A percentile compares a stretch with the other conserved stretches of the same genome.
These are phyloP conservation scores for Malus hybrid DNA, from an alignment of 331 rosid species.

Conservation along the genomic window DNA sequence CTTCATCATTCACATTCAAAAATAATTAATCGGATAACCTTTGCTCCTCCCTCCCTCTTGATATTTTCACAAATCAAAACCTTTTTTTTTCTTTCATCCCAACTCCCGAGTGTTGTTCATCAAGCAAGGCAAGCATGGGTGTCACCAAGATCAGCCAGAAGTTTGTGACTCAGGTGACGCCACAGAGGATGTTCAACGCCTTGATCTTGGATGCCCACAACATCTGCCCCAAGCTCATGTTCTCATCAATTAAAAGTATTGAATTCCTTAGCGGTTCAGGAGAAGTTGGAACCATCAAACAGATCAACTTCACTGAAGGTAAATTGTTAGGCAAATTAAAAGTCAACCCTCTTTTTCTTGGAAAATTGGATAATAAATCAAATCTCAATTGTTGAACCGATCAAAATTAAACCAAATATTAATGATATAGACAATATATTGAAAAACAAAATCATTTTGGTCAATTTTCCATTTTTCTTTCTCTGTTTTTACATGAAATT, in stretches of 20 bases:
- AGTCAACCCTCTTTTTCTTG: neutral
- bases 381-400: neutral
- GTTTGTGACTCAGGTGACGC: constrained; percentile 21
- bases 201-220: constrained; percentile 29
- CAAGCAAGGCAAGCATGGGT: constrained; percentile 9
- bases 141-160: constrained; percentile 24
- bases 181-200: constrained; percentile 42
- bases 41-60: too few species aligned
- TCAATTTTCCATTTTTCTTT: neutral
- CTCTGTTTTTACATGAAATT: neutral
- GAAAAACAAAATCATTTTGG: neutral
- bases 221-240: constrained; percentile 34
- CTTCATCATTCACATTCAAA: neutral
- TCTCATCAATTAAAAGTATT: constrained; percentile 30
- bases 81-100: neutral
- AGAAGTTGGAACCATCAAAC: constrained; percentile 40
- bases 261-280: constrained; percentile 24
- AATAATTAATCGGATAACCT: too few species aligned
- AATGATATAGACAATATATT: neutral
- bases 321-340: neutral
- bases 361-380: neutral
- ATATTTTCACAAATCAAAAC: neutral
- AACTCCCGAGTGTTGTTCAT: neutral
- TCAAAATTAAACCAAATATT: neutral
- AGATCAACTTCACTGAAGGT: constrained; percentile 41